phyloP scores from a whole-genome alignment of 176 grass and related monocot genomes.

The Poa annua region DNA sequence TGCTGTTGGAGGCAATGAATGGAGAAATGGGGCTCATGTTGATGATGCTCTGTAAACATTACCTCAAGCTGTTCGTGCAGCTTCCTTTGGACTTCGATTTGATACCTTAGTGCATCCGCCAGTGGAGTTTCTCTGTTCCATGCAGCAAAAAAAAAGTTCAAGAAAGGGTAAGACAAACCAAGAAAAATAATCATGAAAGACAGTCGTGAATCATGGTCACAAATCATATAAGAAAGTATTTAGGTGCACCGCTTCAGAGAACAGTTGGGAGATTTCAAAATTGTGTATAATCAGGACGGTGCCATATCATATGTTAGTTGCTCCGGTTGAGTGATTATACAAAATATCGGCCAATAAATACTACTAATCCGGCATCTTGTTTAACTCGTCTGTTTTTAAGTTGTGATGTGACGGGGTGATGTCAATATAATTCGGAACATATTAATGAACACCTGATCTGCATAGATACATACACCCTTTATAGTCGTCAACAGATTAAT shows the following conservation, averaged over 20 bases:
- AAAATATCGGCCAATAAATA: neutral
- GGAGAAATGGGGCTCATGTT: neutral
- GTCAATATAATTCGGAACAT: neutral
- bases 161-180: constrained; percentile 26
- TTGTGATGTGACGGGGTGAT: neutral
- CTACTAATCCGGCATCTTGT: neutral
- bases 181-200: neutral
- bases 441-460: constrained; percentile 7
- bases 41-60: neutral
- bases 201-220: neutral
- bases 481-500: neutral
- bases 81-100: constrained; percentile 90
- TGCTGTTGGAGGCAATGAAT: neutral
- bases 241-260: neutral
- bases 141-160: neutral
- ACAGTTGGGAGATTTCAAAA: neutral
- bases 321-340: neutral
- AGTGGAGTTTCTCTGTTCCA: constrained; percentile 73
- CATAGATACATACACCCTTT: neutral
- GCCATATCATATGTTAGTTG: neutral
- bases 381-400: neutral
- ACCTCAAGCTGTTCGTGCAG: constrained; percentile 86
- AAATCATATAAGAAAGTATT: neutral
- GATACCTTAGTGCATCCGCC: constrained; percentile 68
- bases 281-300: neutral